Evolutionary conservation across 164 flowering plant genomes (phyloP), one percentile per base, ranked within the genome.

Genomic region (Tetracentron sinense): DNA sequence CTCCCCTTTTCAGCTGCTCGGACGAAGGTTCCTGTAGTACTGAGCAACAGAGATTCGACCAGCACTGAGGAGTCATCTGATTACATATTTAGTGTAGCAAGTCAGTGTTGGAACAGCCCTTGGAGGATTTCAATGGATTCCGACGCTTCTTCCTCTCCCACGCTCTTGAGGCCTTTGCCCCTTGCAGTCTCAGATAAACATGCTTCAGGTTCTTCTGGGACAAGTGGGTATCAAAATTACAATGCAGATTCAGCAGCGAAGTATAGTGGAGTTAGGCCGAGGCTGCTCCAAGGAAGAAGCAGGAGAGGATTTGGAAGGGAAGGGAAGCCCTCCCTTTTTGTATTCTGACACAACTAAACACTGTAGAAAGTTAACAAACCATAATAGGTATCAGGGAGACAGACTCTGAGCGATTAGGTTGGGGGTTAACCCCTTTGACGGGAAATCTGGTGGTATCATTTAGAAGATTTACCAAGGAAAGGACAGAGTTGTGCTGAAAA

Each of bases 21-120:
- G 97, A 90, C 59, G 90, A 83, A 76, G 85, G 85, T 27, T 89
- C 98, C 6, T 84, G 82, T 69, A 86, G 92, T 50, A 89, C 94
- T 0, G 91, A 83, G 94, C 81, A 83, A 81, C 29, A 68, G 81
- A 62, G 96, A 83, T 51, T 87, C 98, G 3, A 69, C 74, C 47
- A 81, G 97, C 72, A 74, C 80, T 3, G 96, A 87, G 31, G 98
- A 93, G n/a, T 66, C 74, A 14, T 76, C 86, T 23, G 97, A 86
- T 22, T 79, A 70, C 63, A 54, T 84, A 58, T 83, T 86, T 60
- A 85, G 95, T 31, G 85, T 79, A 14, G 29, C 74, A 2, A 76
- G 78, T 8, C 72, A 60, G 6, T 58, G 75, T 64, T 80, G 77
- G 78, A 75, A 64, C 67, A 79, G 77, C 62, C 68, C 81, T 20